A percentile compares a stretch with the other conserved stretches of the same genome.
Conservation (phyloP, 192 early-diverging fungal genomes). For the Linnemannia elongata region DNA sequence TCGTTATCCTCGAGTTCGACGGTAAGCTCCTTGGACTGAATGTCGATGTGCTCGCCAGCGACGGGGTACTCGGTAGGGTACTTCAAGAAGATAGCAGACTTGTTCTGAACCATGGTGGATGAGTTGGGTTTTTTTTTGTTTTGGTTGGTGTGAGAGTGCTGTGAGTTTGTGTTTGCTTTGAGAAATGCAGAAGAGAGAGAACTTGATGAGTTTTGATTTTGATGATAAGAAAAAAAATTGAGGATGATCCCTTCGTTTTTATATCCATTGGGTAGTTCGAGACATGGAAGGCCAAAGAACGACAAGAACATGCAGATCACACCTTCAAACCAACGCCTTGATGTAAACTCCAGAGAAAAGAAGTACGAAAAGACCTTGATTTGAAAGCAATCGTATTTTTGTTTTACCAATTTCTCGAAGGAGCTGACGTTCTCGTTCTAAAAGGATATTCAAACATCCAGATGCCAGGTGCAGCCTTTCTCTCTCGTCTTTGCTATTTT, state of each 20-base stretch:
- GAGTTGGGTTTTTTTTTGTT: background rate
- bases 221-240: background rate
- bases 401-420: too few species aligned
- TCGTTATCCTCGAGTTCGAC: constrained; percentile 61
- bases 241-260: background rate
- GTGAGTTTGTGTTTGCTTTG: background rate
- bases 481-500: too few species aligned
- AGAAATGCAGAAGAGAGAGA: background rate
- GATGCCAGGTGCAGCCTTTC: too few species aligned
- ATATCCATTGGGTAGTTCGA: background rate
- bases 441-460: too few species aligned
- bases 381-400: too few species aligned
- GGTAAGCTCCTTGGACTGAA: constrained; percentile 62
- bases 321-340: background rate
- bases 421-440: too few species aligned
- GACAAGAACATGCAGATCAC: background rate
- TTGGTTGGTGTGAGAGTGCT: background rate
- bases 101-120: constrained; percentile 62
- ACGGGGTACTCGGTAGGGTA: constrained; percentile 59
- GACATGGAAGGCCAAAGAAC: background rate
- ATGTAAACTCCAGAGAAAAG: background rate
- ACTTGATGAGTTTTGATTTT: background rate
- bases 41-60: constrained; percentile 65
- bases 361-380: background rate
- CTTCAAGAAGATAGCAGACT: constrained; percentile 60